Evolutionary conservation across 257 asterid genomes (phyloP).

Genomic region (Ilex aquifolium): DNA sequence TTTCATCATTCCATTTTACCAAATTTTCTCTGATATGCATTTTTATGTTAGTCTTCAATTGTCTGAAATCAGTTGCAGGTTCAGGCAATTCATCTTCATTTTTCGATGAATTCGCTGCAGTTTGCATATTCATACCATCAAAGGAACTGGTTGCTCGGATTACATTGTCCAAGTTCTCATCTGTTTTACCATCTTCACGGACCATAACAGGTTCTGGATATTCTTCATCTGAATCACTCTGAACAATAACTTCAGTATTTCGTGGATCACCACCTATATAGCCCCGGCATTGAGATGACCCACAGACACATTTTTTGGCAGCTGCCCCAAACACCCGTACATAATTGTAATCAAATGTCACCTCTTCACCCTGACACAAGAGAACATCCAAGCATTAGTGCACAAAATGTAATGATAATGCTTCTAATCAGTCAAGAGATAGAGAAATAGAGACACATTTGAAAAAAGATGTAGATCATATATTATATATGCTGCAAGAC

Average conservation of each 20-base stretch:
- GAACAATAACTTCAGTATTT: conserved; percentile 62
- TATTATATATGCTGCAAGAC: too few relatives aligned
- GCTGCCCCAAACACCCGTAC: conserved; percentile 96
- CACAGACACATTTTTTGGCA: conserved; percentile 82
- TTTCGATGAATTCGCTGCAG: conserved; percentile 24
- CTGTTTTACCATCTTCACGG: conserved; percentile 47
- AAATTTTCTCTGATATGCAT: conserved; percentile 21
- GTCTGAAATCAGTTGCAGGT: conserved; percentile 22
- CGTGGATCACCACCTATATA: conserved; percentile 82
- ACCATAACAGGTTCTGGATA: conserved; percentile 68
- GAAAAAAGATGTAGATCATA: neutral
- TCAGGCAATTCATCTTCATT: conserved; percentile 24
- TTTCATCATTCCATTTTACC: conserved; percentile 22
- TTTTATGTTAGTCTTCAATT: conserved; percentile 24
- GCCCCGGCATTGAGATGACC: conserved; percentile 80
- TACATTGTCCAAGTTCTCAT: conserved; percentile 35
- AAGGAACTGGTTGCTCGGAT: conserved; percentile 29
- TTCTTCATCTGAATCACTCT: conserved; percentile 71
- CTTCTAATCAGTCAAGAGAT: neutral
- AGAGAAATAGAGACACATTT: neutral
- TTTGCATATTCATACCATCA: conserved; percentile 20
- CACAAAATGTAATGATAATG: neutral
- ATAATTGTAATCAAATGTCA: conserved; percentile 88
- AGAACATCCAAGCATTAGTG: conserved; percentile 8
- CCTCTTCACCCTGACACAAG: conserved; percentile 77